Evolutionary conservation across 2,329 filamentous ascomycete genomes (phyloP).

Genomic region (Bipolaris gigantea): DNA sequence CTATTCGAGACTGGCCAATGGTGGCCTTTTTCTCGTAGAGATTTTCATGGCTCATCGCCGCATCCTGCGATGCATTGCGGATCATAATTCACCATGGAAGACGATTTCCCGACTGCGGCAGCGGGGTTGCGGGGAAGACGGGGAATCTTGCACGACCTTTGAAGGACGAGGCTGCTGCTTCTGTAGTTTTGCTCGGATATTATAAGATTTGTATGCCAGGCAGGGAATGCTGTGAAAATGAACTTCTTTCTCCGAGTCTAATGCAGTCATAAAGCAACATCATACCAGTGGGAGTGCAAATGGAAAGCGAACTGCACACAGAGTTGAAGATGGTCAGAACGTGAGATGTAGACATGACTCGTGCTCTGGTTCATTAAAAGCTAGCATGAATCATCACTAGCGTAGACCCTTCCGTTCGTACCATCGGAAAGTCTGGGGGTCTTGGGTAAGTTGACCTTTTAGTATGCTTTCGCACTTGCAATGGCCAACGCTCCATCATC

Average conservation of each 20-base stretch:
- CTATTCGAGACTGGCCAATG: not conserved
- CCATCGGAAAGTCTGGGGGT: no score
- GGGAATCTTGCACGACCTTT: not conserved
- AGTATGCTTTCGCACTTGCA: no score
- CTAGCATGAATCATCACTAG: not conserved
- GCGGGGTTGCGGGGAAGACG: slow-evolving; percentile 12
- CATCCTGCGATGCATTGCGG: slow-evolving; percentile 4
- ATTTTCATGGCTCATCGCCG: no score
- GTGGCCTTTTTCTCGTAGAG: not conserved
- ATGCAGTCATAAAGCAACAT: no score
- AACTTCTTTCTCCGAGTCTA: no score
- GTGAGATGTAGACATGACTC: not conserved
- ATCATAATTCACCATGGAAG: slow-evolving; percentile 18
- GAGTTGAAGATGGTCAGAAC: not conserved
- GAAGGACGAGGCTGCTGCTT: not conserved
- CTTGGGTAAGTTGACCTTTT: no score
- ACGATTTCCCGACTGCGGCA: not conserved
- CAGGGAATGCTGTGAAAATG: not conserved
- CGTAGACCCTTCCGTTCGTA: not conserved
- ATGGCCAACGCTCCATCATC: no score
- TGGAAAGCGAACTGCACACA: no score
- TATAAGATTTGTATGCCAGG: not conserved
- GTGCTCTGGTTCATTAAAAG: not conserved
- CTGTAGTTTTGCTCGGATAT: not conserved
- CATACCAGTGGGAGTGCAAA: no score